Evolutionary conservation across 1,139 yeast species (phyloP).

Genomic region (Debaryomycetaceae sp.): DNA sequence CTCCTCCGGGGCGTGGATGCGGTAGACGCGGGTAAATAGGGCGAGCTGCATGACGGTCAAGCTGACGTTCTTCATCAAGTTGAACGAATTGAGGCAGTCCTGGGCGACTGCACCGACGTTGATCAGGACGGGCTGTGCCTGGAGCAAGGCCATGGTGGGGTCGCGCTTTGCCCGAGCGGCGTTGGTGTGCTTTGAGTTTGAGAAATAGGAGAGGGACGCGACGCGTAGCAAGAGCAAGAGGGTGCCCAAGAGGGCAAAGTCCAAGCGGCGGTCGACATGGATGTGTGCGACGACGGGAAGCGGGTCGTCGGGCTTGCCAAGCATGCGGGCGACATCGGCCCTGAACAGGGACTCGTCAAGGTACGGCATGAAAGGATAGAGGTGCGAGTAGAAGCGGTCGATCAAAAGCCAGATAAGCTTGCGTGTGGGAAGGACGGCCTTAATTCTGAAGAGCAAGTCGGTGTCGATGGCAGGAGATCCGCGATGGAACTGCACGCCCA

Average conservation of each 20-base stretch:
- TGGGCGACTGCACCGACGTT: slow-evolving; percentile 26
- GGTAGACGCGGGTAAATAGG: slow-evolving; percentile 26
- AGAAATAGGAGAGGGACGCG: slow-evolving; percentile 13
- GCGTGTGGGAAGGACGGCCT: slow-evolving; percentile 25
- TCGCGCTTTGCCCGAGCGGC: slow-evolving; percentile 14
- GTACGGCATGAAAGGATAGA: slow-evolving; percentile 41
- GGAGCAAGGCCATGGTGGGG: slow-evolving; percentile 10
- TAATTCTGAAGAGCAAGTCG: slow-evolving; percentile 13
- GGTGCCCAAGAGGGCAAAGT: slow-evolving; percentile 15
- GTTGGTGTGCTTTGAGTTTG: slow-evolving; percentile 18
- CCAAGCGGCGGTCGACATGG: slow-evolving; percentile 11
- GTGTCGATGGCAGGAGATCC: slow-evolving; percentile 19
- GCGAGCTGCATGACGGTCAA: slow-evolving; percentile 42
- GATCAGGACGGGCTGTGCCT: slow-evolving; percentile 19
- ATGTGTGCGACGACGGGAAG: slow-evolving; percentile 8
- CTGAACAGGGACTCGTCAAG: slow-evolving; percentile 31
- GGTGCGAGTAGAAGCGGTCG: slow-evolving; percentile 28
- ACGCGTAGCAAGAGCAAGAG: slow-evolving; percentile 14
- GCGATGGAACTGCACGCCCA: slow-evolving; percentile 19
- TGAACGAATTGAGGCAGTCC: slow-evolving; percentile 27
- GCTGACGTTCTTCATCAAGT: slow-evolving; percentile 31
- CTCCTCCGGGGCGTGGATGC: slow-evolving; percentile 39
- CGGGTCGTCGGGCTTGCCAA: slow-evolving; percentile 8
- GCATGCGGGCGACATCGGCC: slow-evolving; percentile 12
- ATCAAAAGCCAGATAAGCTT: slow-evolving; percentile 21